These are phyloP conservation scores for Eimeria tenella DNA, from an alignment of 169 alveolate genomes.

Conservation along the genomic window DNA sequence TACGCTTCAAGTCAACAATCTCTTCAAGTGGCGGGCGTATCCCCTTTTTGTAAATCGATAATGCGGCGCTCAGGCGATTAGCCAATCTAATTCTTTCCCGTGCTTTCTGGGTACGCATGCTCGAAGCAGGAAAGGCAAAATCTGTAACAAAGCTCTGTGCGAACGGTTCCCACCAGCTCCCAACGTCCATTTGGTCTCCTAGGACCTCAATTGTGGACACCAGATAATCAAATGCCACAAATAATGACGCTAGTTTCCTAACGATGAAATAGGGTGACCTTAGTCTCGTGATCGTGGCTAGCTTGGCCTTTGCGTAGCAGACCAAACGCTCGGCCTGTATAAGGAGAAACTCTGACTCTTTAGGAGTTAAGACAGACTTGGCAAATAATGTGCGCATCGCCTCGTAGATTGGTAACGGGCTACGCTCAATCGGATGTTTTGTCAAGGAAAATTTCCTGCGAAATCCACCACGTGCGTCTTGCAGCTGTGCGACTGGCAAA, in stretches of 20 bases:
- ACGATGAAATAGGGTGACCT: not conserved
- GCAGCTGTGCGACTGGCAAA: too few relatives aligned
- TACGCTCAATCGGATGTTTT: too few relatives aligned
- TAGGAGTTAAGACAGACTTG: not conserved
- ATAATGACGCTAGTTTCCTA: not conserved
- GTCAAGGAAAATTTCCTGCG: too few relatives aligned
- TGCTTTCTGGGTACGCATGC: not conserved
- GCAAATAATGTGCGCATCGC: not conserved
- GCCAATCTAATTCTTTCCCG: not conserved
- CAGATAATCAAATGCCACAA: not conserved
- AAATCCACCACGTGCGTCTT: too few relatives aligned
- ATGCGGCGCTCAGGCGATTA: not conserved
- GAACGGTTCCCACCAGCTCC: slow-evolving; percentile 17
- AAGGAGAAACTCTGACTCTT: not conserved
- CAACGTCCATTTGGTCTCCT: not conserved
- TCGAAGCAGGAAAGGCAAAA: not conserved
- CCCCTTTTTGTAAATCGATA: slow-evolving; percentile 5
- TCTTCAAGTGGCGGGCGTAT: not conserved
- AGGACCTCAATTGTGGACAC: not conserved
- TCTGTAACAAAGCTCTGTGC: not conserved
- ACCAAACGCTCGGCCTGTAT: not conserved
- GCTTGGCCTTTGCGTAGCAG: not conserved
- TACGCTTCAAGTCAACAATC: not conserved
- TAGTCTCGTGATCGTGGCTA: too few relatives aligned
- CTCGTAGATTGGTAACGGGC: not conserved